phyloP scores from a whole-genome alignment of 306 rosid genomes.

The Acmispon strigosus region DNA sequence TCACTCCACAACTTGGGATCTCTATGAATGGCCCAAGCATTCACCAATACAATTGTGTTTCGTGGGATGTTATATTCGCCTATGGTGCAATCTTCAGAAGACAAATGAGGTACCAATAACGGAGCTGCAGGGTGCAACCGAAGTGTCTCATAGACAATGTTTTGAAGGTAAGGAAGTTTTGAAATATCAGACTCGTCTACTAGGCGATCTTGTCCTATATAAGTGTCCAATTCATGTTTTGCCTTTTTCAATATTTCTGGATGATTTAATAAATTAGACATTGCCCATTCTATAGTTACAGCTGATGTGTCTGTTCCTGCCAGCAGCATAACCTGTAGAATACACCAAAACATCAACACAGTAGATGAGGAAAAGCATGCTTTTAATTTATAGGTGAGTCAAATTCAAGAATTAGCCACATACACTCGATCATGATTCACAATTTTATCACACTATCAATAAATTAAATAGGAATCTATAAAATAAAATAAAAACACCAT shows the following conservation, averaged over 20 bases:
- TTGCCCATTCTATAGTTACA: constrained; percentile 53
- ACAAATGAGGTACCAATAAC: constrained; percentile 34
- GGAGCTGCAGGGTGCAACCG: constrained; percentile 37
- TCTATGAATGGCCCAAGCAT: constrained; percentile 52
- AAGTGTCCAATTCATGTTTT: constrained; percentile 26
- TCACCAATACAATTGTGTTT: constrained; percentile 34
- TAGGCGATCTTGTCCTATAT: constrained; percentile 20
- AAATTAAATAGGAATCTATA: too few relatives aligned
- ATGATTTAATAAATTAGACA: constrained; percentile 39
- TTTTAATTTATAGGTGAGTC: too few relatives aligned
- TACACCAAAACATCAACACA: neutral
- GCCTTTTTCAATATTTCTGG: constrained; percentile 30
- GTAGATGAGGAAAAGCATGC: neutral
- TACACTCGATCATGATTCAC: too few relatives aligned
- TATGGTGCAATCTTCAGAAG: constrained; percentile 35
- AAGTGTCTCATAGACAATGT: constrained; percentile 36
- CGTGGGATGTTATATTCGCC: constrained; percentile 29
- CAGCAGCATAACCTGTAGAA: constrained; percentile 17
- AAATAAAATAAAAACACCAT: too few relatives aligned
- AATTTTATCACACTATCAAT: too few relatives aligned
- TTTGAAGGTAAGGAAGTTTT: constrained; percentile 42
- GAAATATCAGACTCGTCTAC: constrained; percentile 32
- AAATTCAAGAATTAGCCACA: too few relatives aligned
- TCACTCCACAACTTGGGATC: constrained; percentile 45
- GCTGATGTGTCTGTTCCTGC: constrained; percentile 49